phyloP scores from a whole-genome alignment of 1,139 yeast genomes.

The Nakaseomyces sp. region DNA sequence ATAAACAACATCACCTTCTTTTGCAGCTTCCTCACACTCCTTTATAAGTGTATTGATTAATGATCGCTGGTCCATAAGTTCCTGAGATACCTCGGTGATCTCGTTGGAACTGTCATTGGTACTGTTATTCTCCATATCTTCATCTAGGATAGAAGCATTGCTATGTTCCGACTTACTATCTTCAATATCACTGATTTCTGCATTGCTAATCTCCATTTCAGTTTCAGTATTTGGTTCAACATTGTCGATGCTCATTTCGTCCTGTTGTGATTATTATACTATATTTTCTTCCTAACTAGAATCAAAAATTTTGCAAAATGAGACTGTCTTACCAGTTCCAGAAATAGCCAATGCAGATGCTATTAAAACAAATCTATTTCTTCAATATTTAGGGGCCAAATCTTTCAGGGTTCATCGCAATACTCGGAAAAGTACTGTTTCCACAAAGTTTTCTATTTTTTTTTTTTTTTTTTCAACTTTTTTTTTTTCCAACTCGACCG shows the following conservation, averaged over 20 bases:
- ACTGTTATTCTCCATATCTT: not conserved
- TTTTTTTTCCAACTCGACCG: not conserved
- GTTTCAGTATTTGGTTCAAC: not conserved
- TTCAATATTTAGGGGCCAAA: no score
- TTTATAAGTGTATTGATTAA: conserved; percentile 9
- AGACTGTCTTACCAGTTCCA: no score
- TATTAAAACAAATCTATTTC: no score
- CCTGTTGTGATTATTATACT: no score
- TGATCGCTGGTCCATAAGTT: not conserved
- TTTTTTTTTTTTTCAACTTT: not conserved
- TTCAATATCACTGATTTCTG: not conserved
- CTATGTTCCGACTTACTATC: not conserved
- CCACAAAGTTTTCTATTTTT: not conserved
- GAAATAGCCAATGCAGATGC: no score
- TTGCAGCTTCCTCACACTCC: conserved; percentile 12
- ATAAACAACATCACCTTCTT: conserved; percentile 31
- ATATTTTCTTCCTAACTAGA: no score
- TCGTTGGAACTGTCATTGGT: not conserved
- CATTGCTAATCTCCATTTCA: not conserved
- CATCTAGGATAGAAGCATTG: not conserved
- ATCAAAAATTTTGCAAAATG: no score
- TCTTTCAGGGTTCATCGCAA: not conserved
- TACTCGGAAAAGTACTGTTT: not conserved
- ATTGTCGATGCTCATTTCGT: not conserved
- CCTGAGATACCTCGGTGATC: not conserved